phyloP scores from a whole-genome alignment of 495 filamentous ascomycete genomes.

The Achaetomiella virescens region DNA sequence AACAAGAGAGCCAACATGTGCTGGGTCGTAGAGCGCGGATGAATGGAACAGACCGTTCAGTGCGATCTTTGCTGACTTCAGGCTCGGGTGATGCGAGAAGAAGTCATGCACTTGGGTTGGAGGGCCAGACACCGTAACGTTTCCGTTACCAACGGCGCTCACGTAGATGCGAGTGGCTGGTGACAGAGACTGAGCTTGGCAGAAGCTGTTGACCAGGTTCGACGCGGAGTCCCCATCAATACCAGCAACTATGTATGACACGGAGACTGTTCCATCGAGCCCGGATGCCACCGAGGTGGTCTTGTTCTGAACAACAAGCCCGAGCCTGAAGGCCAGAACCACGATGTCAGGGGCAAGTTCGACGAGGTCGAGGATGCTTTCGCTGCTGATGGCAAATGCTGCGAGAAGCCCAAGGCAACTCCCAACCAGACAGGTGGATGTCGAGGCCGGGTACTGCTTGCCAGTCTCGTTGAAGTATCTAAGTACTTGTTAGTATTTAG shows the following conservation, averaged over 20 bases:
- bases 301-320: constrained; percentile 46
- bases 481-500: not conserved
- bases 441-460: constrained; percentile 37
- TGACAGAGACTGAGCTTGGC: not conserved
- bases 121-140: not conserved
- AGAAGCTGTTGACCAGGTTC: not conserved
- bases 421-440: constrained; percentile 45
- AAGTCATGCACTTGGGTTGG: not conserved
- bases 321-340: constrained; percentile 60
- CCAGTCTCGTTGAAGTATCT: constrained; percentile 29
- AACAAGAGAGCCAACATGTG: not conserved
- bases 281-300: constrained; percentile 35
- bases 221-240: constrained; percentile 22
- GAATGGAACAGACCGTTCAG: not conserved
- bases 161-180: not conserved
- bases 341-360: constrained; percentile 58
- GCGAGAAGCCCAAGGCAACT: constrained; percentile 66
- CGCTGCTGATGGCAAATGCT: constrained; percentile 58
- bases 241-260: constrained; percentile 43
- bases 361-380: constrained; percentile 55
- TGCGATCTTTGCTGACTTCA: not conserved
- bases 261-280: constrained; percentile 24
- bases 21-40: not conserved
- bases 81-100: not conserved
- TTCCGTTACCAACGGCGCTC: not conserved